Evolutionary conservation across 192 early-diverging fungal genomes (phyloP).

Genomic region (Phlyctochytrium arcticum): DNA sequence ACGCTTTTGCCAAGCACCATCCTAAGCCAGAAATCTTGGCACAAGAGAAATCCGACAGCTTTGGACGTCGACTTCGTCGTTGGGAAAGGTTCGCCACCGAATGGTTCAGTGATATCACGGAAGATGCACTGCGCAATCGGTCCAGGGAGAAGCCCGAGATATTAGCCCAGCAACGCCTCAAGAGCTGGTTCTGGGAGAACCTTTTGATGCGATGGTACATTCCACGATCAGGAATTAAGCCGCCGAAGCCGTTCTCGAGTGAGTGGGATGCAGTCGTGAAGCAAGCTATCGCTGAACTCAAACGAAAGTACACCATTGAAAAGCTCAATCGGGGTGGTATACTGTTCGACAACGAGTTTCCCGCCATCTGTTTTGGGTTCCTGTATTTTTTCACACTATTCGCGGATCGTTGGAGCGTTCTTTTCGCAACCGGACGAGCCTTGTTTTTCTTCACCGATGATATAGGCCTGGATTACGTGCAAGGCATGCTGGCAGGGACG

Average conservation of each 20-base stretch:
- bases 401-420: constrained; percentile 34
- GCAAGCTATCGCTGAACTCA: constrained; percentile 37
- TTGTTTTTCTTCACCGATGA: constrained; percentile 15
- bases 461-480: constrained; percentile 14
- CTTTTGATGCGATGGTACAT: constrained; percentile 43
- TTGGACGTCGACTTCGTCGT: constrained; percentile 11
- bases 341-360: constrained; percentile 34
- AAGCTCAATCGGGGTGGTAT: constrained; percentile 46
- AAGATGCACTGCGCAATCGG: constrained; percentile 13
- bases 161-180: constrained; percentile 29
- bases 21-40: neutral
- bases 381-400: constrained; percentile 45
- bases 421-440: constrained; percentile 36
- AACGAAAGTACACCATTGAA: constrained; percentile 44
- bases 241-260: constrained; percentile 31
- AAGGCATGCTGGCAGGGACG: constrained; percentile 33
- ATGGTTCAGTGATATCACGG: constrained; percentile 23
- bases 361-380: constrained; percentile 40
- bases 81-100: constrained; percentile 40
- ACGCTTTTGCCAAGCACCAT: constrained; percentile 20
- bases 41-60: constrained; percentile 6
- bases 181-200: constrained; percentile 31
- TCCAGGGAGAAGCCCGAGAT: neutral
- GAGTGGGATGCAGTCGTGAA: constrained; percentile 40
- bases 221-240: constrained; percentile 14